Evolutionary conservation across 1,284 basidiomycete genomes (phyloP).

Genomic region (Malassezia caprae): DNA sequence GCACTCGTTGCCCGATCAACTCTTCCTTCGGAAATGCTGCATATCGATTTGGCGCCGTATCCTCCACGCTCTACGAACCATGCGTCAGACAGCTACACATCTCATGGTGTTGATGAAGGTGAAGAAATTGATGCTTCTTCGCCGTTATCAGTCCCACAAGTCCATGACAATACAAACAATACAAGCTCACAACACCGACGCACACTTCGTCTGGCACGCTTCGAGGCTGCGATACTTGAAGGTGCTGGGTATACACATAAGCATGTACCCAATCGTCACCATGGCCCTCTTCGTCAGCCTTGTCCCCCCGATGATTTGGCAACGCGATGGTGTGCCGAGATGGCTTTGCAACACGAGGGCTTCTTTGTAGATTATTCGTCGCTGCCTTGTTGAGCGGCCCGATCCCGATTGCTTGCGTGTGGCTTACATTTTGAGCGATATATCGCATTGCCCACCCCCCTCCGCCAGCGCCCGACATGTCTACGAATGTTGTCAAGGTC

Average conservation of each 20-base stretch:
- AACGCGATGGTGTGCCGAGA: not conserved
- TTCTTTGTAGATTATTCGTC: constrained; percentile 13
- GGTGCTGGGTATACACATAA: not conserved
- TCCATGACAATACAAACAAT: not conserved
- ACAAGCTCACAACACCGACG: not conserved
- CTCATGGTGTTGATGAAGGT: not conserved
- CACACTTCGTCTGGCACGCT: constrained; percentile 4
- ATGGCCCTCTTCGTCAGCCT: not conserved
- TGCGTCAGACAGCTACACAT: not conserved
- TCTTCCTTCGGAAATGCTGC: not conserved
- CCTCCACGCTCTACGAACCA: not conserved
- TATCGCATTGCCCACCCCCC: too few relatives aligned
- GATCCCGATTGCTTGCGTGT: not conserved
- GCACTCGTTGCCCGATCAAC: not conserved
- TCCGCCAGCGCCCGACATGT: not conserved
- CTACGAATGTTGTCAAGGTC: not conserved
- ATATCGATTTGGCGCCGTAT: not conserved
- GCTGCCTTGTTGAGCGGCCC: not conserved
- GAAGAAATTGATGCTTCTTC: not conserved
- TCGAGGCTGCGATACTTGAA: constrained; percentile 8
- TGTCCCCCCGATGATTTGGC: not conserved
- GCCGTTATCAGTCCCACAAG: not conserved
- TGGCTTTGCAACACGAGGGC: not conserved
- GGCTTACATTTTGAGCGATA: not conserved
- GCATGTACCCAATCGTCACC: not conserved